Base-by-base conservation (phyloP, 768 basidiomycete species). In the Asterophora lycoperdoides region DNA sequence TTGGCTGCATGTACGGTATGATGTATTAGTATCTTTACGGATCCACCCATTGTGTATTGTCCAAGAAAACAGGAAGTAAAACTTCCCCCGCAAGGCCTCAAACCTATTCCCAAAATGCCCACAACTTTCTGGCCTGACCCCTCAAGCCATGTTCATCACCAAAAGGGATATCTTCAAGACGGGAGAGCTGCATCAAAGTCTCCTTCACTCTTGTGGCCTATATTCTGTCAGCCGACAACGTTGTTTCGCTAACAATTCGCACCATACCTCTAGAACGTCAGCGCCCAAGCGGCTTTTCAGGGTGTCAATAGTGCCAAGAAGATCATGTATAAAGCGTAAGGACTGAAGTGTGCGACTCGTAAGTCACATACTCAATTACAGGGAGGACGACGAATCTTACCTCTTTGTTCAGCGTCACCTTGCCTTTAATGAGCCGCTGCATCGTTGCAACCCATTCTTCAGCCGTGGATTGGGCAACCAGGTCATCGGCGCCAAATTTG, bases 121-220 rank as follows among this genome's bases (percentile, higher is more conserved):
- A n/a, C 15, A 54, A 47, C 8, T 39, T 23, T 4, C 26, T 18
- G 3, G 53, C 53, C 17, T 34, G 44, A 30, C 32, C 13, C 20
- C 49, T 41, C 29, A 54, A 30, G n/a, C 46, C 49, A 40, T 20
- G 18, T 32, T 54, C 49, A 41, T 54, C 53, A 10, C 29, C 45
- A n/a, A 54, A 54, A 11, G 53, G 53, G 30, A 54, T 43, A 36
- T 54, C 41, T 15, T 51, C 30, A 23, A 46, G 18, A 11, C 28
- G 41, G 26, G 53, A 50, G 36, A 54, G 35, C 15, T 46, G 49
- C 38, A 30, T 20, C 17, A 54, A 19, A 32, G 34, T 54, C n/a
- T 47, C 32, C 13, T 15, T 49, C n/a, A 54, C 45, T 26, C 33
- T 29, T 23, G 32, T 38, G 5, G 45, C 38, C 53, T 54, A 26